Evolutionary conservation across 306 rosid species (phyloP).

Genomic region (Sicyos baderoa): DNA sequence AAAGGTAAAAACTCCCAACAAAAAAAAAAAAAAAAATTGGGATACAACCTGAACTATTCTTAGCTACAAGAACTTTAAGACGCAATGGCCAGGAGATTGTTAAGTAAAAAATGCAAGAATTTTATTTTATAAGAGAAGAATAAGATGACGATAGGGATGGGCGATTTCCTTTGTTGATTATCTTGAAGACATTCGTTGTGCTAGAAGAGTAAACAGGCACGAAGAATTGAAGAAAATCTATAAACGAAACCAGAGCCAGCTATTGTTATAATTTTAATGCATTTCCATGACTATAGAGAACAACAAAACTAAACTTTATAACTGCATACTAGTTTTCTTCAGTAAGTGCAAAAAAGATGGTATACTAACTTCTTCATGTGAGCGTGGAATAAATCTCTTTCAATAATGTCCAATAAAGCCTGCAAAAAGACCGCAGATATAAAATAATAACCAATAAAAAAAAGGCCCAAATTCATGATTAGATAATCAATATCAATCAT

Average conservation of each 20-base stretch:
- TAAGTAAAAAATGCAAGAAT: too few species aligned
- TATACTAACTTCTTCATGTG: conserved; percentile 73
- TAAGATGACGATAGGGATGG: too few species aligned
- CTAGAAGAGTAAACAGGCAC: not conserved
- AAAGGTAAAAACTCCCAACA: not conserved
- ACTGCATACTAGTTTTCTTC: not conserved
- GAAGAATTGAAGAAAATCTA: not conserved
- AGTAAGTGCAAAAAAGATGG: conserved; percentile 19
- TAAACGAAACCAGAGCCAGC: not conserved
- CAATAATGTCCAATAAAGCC: conserved; percentile 92
- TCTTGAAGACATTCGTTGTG: too few species aligned
- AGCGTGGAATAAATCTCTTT: conserved; percentile 78
- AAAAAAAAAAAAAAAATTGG: not conserved
- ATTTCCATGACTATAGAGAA: conserved; percentile 7
- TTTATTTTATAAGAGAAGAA: too few species aligned
- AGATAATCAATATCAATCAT: conserved; percentile 15
- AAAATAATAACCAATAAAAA: conserved; percentile 6
- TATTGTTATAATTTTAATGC: not conserved
- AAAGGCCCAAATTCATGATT: conserved; percentile 17
- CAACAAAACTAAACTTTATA: conserved; percentile 15
- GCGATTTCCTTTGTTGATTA: too few species aligned
- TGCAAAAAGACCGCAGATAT: conserved; percentile 36
- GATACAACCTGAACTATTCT: not conserved
- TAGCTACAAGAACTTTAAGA: not conserved
- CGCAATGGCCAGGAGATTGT: not conserved